A percentile compares a stretch with the other conserved stretches of the same genome.
Conservation (phyloP, 208 protist genomes). For the Naegleria fowleri region DNA sequence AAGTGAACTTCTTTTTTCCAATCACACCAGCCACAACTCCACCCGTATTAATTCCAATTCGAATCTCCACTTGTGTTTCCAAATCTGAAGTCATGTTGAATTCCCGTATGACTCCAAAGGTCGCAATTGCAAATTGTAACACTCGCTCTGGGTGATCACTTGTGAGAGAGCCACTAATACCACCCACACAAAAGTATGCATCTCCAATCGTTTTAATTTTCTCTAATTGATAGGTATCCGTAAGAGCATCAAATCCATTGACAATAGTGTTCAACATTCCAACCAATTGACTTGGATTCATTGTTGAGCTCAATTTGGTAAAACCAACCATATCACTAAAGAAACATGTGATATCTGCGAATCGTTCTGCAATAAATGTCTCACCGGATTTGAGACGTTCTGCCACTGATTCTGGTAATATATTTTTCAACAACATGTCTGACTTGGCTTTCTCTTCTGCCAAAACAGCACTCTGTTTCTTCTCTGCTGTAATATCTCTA, state of each 20-base stretch:
- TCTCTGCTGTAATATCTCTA: background rate
- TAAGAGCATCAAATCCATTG: constrained; percentile 14
- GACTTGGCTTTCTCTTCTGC: background rate
- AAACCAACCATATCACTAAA: constrained; percentile 34
- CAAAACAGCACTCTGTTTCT: background rate
- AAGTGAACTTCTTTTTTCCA: constrained; percentile 4
- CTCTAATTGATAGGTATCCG: background rate
- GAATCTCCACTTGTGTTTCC: background rate
- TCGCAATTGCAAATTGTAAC: background rate
- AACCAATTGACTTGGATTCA: constrained; percentile 31
- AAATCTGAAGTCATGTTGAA: background rate
- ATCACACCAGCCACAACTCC: background rate
- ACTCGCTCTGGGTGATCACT: background rate
- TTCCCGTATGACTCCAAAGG: background rate
- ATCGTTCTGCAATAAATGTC: background rate
- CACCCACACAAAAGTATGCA: constrained; percentile 28
- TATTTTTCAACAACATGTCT: background rate
- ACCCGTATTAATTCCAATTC: background rate
- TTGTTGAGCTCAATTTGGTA: constrained; percentile 39
- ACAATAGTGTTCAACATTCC: constrained; percentile 6
- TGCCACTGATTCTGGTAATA: background rate
- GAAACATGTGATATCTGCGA: background rate
- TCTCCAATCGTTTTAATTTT: constrained; percentile 40
- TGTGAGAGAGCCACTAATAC: background rate
- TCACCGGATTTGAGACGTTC: background rate